These are phyloP conservation scores for Chernovozyma aurita DNA, from an alignment of 1,139 yeast species.

Conservation along the genomic window DNA sequence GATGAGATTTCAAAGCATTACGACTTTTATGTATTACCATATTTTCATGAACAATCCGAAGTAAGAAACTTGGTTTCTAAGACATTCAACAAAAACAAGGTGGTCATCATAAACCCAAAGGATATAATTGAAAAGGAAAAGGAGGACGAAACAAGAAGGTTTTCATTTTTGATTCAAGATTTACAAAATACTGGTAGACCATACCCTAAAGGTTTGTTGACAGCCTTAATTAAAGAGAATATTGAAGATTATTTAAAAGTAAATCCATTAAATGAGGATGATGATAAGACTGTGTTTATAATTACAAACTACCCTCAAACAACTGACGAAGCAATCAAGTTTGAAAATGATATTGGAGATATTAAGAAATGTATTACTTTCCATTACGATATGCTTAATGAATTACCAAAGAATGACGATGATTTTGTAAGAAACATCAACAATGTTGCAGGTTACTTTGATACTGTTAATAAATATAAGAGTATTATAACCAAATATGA, in stretches of 20 bases:
- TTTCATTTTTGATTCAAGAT: conserved; percentile 38
- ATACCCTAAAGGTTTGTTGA: conserved; percentile 54
- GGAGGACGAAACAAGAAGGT: conserved; percentile 36
- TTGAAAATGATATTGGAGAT: conserved; percentile 52
- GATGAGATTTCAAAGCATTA: conserved; percentile 25
- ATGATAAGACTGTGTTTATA: conserved; percentile 42
- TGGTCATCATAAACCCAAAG: conserved; percentile 47
- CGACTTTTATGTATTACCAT: conserved; percentile 44
- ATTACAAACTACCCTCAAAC: conserved; percentile 53
- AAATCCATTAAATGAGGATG: conserved; percentile 13
- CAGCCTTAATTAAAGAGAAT: conserved; percentile 51
- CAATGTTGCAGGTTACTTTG: conserved; percentile 53
- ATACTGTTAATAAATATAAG: conserved; percentile 49
- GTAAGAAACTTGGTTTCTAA: conserved; percentile 17
- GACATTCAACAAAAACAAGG: conserved; percentile 21
- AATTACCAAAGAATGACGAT: conserved; percentile 20
- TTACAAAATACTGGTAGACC: conserved; percentile 30
- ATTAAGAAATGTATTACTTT: conserved; percentile 39
- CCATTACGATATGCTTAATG: conserved; percentile 23
- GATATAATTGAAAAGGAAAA: conserved; percentile 42
- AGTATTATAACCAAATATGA: conserved; percentile 18
- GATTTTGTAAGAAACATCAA: conserved; percentile 28
- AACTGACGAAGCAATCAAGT: conserved; percentile 59
- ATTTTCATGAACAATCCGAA: conserved; percentile 18
- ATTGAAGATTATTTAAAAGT: conserved; percentile 26